phyloP scores from a whole-genome alignment of 192 early-diverging fungal genomes.

The Backusella liffmaniae region DNA sequence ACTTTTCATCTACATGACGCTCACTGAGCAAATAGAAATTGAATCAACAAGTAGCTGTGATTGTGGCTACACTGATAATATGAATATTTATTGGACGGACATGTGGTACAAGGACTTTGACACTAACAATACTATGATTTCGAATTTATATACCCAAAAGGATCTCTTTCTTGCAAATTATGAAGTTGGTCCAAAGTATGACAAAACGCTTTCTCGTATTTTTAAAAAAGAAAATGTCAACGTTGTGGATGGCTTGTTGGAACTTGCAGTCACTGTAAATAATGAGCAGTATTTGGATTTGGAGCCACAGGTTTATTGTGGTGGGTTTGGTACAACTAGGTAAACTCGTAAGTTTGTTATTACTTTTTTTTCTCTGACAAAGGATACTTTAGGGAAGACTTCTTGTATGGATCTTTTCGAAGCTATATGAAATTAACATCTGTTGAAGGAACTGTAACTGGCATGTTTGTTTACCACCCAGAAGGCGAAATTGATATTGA shows the following conservation, averaged over 20 bases:
- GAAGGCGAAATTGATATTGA: conserved; percentile 33
- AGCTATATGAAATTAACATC: conserved; percentile 2
- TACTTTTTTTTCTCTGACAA: neutral
- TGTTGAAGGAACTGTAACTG: conserved; percentile 19
- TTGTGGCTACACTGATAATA: conserved; percentile 20
- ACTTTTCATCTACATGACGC: neutral
- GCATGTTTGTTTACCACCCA: conserved; percentile 18
- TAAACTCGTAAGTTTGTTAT: neutral
- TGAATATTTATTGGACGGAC: neutral
- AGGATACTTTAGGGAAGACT: conserved; percentile 1
- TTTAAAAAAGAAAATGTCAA: conserved; percentile 21
- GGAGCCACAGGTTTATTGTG: neutral
- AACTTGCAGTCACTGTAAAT: conserved; percentile 13
- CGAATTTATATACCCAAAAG: neutral
- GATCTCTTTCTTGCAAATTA: conserved; percentile 22
- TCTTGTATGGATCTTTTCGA: conserved; percentile 29
- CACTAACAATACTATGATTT: neutral
- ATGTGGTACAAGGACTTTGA: conserved; percentile 22
- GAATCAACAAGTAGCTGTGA: conserved; percentile 10
- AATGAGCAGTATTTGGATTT: neutral
- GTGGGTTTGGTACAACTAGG: conserved; percentile 20
- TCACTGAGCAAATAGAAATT: neutral
- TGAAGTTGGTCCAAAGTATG: conserved; percentile 12
- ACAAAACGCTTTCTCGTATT: neutral
- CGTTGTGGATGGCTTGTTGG: neutral